Conservation (phyloP, 768 basidiomycete species). For the Agrocybe praecox region DNA sequence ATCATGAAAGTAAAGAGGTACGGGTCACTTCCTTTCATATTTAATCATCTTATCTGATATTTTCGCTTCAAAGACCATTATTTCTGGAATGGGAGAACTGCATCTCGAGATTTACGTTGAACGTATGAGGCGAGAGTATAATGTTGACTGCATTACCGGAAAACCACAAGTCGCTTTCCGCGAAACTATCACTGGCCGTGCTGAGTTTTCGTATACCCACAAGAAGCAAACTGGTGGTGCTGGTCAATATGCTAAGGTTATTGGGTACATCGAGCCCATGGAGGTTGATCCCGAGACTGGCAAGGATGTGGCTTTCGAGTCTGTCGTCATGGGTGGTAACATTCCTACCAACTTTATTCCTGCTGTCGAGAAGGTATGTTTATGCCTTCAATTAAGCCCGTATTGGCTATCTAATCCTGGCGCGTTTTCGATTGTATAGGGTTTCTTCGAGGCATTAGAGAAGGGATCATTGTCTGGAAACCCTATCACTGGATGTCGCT, state of each 20-base stretch:
- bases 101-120: slow-evolving; percentile 99
- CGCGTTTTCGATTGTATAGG: slow-evolving; percentile 50
- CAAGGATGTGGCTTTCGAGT: slow-evolving; percentile 84
- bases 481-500: slow-evolving; percentile 79
- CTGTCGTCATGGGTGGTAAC: slow-evolving; percentile 87
- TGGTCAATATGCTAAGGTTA: slow-evolving; percentile 94
- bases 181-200: slow-evolving; percentile 85
- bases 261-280: slow-evolving; percentile 92
- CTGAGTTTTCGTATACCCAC: slow-evolving; percentile 89
- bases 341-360: slow-evolving; percentile 93
- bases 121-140: slow-evolving; percentile 98
- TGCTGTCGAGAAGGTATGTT: slow-evolving; percentile 84
- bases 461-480: slow-evolving; percentile 91
- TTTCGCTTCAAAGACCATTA: slow-evolving; percentile 82
- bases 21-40: background rate
- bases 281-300: slow-evolving; percentile 70
- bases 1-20: slow-evolving; percentile 93
- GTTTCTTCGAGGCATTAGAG: slow-evolving; percentile 92
- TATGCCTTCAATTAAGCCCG: background rate
- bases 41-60: background rate
- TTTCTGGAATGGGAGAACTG: slow-evolving; percentile 99
- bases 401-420: background rate
- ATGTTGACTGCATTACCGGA: slow-evolving; percentile 89
- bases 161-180: slow-evolving; percentile 97
- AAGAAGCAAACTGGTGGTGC: slow-evolving; percentile 99